Percentiles rank a stretch among this genome's conserved stretches.
phyloP scores from a whole-genome alignment of 768 basidiomycete genomes.

The Auricularia heimuer region DNA sequence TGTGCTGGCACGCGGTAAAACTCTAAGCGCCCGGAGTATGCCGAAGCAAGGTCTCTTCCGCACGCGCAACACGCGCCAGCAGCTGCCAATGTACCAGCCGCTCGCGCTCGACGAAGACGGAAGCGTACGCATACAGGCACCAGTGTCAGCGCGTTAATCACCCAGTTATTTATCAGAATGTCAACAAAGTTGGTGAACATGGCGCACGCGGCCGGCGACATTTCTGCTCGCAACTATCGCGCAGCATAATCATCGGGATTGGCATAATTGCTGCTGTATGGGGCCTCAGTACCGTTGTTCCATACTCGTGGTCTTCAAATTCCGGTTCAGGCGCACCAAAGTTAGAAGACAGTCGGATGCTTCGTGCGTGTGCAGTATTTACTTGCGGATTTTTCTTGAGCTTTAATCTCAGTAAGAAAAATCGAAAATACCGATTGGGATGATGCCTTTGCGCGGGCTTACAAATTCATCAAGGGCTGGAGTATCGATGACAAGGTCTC shows the following conservation, averaged over 20 bases:
- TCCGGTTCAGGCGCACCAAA: background rate
- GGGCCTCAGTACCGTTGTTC: background rate
- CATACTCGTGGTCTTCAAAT: background rate
- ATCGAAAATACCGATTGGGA: background rate
- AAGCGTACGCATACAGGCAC: background rate
- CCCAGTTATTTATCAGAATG: background rate
- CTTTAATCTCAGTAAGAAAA: background rate
- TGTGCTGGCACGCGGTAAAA: no score
- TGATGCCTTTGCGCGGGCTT: background rate
- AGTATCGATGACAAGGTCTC: constrained; percentile 47
- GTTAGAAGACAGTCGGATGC: background rate
- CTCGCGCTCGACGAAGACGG: background rate
- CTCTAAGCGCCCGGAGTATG: no score
- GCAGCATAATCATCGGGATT: background rate
- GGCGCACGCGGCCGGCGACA: background rate
- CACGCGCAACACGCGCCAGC: no score
- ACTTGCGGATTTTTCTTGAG: background rate
- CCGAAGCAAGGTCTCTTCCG: no score
- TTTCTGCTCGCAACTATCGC: background rate
- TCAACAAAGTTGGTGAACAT: background rate
- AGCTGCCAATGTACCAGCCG: background rate
- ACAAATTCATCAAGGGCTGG: background rate
- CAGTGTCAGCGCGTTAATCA: background rate
- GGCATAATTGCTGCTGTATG: background rate
- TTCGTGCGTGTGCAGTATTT: background rate